A percentile compares a stretch with the other conserved stretches of the same genome.
phyloP scores from a whole-genome alignment of 805 yeast species.

The Myxozyma lipomycoides region DNA sequence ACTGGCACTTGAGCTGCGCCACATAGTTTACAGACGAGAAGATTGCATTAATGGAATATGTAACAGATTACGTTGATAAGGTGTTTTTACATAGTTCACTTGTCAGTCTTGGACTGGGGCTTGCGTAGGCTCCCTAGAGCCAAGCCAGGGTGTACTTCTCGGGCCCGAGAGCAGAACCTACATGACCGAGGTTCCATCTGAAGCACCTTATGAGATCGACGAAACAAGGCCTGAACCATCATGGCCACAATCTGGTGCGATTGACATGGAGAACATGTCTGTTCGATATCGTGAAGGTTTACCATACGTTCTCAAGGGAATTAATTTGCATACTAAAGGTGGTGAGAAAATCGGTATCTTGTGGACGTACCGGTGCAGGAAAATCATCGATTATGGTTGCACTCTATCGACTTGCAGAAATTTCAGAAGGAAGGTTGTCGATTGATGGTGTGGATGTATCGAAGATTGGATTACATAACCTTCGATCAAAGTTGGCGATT shows the following conservation, averaged over 20 bases:
- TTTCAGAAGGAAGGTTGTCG: slow-evolving; percentile 48
- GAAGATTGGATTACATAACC: slow-evolving; percentile 58
- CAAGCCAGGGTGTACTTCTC: not conserved
- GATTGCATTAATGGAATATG: too few species aligned
- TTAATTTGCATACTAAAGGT: slow-evolving; percentile 49
- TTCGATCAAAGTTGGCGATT: slow-evolving; percentile 70
- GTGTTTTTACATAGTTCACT: too few species aligned
- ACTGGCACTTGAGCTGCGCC: too few species aligned
- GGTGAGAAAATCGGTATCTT: slow-evolving; percentile 72
- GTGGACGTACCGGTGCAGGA: slow-evolving; percentile 92
- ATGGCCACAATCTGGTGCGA: slow-evolving; percentile 66
- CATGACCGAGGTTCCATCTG: slow-evolving; percentile 61
- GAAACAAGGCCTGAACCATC: slow-evolving; percentile 44
- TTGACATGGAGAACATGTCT: slow-evolving; percentile 53
- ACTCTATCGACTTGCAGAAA: slow-evolving; percentile 62
- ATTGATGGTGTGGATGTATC: slow-evolving; percentile 71
- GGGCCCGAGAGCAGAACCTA: slow-evolving; percentile 35
- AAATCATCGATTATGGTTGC: slow-evolving; percentile 73
- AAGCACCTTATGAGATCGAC: slow-evolving; percentile 54
- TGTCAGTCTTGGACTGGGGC: too few species aligned
- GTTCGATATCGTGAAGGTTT: slow-evolving; percentile 61
- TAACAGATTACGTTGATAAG: too few species aligned
- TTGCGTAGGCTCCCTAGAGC: not conserved
- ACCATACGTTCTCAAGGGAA: slow-evolving; percentile 60
- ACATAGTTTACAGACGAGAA: too few species aligned